Percentiles rank a stretch among this genome's conserved stretches.
phyloP scores from a whole-genome alignment of 108 stramenopile species.

The Nitzschia sp. region DNA sequence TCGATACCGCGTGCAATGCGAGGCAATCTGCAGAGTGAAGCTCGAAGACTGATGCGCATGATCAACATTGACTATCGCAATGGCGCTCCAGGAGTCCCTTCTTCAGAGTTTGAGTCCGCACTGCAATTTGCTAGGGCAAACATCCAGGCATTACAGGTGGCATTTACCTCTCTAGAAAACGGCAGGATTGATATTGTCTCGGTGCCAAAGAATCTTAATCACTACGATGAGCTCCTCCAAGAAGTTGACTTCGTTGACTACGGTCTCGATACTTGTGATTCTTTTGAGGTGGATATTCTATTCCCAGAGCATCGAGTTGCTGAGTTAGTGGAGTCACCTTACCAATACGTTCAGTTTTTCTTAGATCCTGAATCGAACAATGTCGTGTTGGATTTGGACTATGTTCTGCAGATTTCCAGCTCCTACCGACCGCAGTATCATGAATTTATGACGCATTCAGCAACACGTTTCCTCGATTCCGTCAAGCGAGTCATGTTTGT shows the following conservation, averaged over 20 bases:
- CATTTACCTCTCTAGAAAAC: slow-evolving; percentile 6
- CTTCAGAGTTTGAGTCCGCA: slow-evolving; percentile 20
- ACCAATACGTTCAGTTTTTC: slow-evolving; percentile 43
- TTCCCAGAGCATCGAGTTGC: not conserved
- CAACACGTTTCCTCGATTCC: slow-evolving; percentile 65
- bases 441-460: slow-evolving; percentile 73
- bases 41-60: slow-evolving; percentile 4
- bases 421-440: slow-evolving; percentile 85
- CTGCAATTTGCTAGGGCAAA: slow-evolving; percentile 20
- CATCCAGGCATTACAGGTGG: slow-evolving; percentile 19
- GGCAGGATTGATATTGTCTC: not conserved
- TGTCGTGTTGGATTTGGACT: slow-evolving; percentile 60
- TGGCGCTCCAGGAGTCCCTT: slow-evolving; percentile 5
- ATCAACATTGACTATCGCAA: slow-evolving; percentile 12
- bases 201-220: not conserved
- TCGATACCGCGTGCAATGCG: not conserved
- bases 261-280: slow-evolving; percentile 10
- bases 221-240: slow-evolving; percentile 18
- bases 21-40: slow-evolving; percentile 9
- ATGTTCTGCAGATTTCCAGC: slow-evolving; percentile 72
- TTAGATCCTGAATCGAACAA: slow-evolving; percentile 37
- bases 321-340: slow-evolving; percentile 13
- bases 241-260: slow-evolving; percentile 19
- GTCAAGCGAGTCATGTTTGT: slow-evolving; percentile 66
- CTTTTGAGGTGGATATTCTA: not conserved